These are phyloP conservation scores for Paramecium octaurelia DNA, from an alignment of 73 alveolate species.

Conservation along the genomic window DNA sequence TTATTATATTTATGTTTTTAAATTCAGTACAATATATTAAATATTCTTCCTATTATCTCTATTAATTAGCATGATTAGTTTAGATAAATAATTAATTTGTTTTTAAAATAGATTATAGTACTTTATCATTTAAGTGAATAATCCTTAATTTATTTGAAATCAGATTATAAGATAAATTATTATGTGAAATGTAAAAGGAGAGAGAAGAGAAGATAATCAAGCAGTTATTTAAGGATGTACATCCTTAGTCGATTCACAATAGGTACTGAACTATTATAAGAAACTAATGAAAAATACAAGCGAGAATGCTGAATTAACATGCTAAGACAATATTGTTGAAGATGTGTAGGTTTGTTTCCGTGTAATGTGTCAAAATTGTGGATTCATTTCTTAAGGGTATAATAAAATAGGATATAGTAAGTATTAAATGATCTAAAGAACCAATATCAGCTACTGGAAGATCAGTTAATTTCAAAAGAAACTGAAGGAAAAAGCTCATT, in stretches of 20 bases:
- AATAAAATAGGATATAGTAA: background rate
- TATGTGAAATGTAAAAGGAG: background rate
- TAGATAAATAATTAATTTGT: too few species aligned
- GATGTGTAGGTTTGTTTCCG: background rate
- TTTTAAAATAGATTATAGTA: too few species aligned
- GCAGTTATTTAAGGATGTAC: background rate
- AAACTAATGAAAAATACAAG: background rate
- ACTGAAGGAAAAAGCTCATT: background rate
- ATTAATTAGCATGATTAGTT: too few species aligned
- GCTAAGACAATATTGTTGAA: background rate
- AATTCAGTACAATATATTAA: too few species aligned
- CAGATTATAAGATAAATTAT: background rate
- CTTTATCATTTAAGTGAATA: too few species aligned
- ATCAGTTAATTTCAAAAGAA: background rate
- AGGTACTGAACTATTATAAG: background rate
- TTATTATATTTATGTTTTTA: too few species aligned
- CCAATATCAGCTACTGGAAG: background rate
- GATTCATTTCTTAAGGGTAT: conserved; percentile 2
- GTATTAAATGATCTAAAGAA: background rate
- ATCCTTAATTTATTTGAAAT: too few species aligned
- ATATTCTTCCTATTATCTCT: too few species aligned
- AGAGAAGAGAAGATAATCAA: background rate
- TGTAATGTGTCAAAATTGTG: conserved; percentile 15
- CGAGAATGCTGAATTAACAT: background rate
- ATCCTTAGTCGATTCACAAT: background rate